A percentile compares a stretch with the other conserved stretches of the same genome.
Evolutionary conservation across 164 flowering plant species (phyloP).

Genomic region (Dillenia suffruticosa): DNA sequence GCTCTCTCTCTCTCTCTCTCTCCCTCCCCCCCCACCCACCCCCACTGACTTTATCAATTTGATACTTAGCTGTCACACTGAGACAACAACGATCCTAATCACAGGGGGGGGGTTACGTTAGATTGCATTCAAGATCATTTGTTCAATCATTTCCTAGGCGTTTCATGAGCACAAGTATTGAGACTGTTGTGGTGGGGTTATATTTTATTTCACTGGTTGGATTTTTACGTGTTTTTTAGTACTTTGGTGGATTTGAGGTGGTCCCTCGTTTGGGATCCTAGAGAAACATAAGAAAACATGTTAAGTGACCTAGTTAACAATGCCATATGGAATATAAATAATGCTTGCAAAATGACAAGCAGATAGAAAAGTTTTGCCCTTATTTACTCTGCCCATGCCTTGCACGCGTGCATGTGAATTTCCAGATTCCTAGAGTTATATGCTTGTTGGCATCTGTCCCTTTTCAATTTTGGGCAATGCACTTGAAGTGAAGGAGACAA

Average conservation of each 20-base stretch:
- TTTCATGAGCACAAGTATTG: too few species aligned
- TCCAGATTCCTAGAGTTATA: constrained; percentile 13
- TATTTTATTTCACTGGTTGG: too few species aligned
- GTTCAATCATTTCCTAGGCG: too few species aligned
- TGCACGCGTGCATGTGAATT: constrained; percentile 30
- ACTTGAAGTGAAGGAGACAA: constrained; percentile 1
- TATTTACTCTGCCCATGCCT: constrained; percentile 25
- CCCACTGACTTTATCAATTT: not conserved
- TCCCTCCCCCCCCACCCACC: too few species aligned
- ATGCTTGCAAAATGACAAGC: constrained; percentile 22
- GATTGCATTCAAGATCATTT: too few species aligned
- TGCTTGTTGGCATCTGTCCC: constrained; percentile 13
- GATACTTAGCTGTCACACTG: not conserved
- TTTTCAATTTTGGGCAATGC: constrained; percentile 2
- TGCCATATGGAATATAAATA: not conserved
- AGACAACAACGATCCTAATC: not conserved
- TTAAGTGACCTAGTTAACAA: too few species aligned
- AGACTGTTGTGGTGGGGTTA: too few species aligned
- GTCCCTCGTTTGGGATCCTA: too few species aligned
- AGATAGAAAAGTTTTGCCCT: constrained; percentile 10
- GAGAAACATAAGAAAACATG: too few species aligned
- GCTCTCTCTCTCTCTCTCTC: not conserved
- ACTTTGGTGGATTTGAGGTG: too few species aligned
- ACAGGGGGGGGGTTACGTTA: too few species aligned
- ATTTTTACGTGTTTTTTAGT: too few species aligned